These are phyloP conservation scores for Erysimum cheiranthoides DNA, from an alignment of 345 rosid species.

Conservation along the genomic window DNA sequence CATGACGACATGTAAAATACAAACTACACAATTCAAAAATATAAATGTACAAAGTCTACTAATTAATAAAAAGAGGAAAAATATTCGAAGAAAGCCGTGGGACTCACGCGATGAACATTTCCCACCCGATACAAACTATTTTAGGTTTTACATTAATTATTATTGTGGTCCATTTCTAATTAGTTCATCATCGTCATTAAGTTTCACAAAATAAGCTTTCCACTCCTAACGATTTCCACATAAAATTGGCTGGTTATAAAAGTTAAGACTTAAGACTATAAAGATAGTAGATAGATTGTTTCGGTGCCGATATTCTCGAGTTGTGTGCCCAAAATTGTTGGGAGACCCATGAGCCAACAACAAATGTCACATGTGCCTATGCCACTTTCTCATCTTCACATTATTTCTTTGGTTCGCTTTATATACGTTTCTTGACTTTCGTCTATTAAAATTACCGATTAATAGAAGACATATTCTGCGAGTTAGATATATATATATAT, in stretches of 20 bases:
- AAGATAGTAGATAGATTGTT: not conserved
- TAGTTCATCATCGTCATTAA: slow-evolving; percentile 1
- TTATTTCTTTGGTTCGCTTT: slow-evolving; percentile 4
- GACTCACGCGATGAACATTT: slow-evolving; percentile 34
- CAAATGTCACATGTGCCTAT: slow-evolving; percentile 27
- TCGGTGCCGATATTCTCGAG: slow-evolving; percentile 1
- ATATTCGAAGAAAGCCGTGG: slow-evolving; percentile 15
- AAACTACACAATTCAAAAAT: not conserved
- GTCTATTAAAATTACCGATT: not conserved
- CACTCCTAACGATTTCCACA: not conserved
- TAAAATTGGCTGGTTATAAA: not conserved
- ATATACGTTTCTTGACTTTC: slow-evolving; percentile 7
- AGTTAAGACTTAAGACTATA: not conserved
- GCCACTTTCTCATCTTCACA: slow-evolving; percentile 17
- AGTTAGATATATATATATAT: too few species aligned
- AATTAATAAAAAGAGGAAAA: not conserved
- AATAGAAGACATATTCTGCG: not conserved
- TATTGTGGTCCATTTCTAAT: slow-evolving; percentile 10
- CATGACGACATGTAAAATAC: too few species aligned
- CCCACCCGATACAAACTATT: slow-evolving; percentile 26
- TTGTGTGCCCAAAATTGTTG: slow-evolving; percentile 16
- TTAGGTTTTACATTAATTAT: not conserved
- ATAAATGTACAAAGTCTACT: too few species aligned
- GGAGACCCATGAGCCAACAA: slow-evolving; percentile 9
- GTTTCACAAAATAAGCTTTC: slow-evolving; percentile 12